phyloP scores from a whole-genome alignment of 192 early-diverging fungal genomes.

The Backusella psychrophila region DNA sequence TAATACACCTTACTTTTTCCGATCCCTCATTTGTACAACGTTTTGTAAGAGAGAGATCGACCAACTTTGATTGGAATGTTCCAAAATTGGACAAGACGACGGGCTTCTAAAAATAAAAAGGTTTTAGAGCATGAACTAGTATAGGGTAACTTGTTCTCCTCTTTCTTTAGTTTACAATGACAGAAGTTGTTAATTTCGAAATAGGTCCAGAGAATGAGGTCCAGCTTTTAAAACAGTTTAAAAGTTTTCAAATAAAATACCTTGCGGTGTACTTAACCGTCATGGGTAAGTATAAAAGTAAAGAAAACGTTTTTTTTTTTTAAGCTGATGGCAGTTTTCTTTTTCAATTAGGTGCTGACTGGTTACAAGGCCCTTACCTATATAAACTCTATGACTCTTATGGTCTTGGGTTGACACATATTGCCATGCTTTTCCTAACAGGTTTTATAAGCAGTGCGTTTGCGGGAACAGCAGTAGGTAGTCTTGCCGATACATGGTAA shows the following conservation, averaged over 20 bases:
- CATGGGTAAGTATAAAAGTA: conserved; percentile 19
- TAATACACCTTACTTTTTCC: too few relatives aligned
- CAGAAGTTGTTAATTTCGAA: conserved; percentile 2
- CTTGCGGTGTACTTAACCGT: conserved; percentile 30
- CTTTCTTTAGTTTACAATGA: background rate
- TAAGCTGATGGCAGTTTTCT: background rate
- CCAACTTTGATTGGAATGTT: background rate
- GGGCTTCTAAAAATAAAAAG: background rate
- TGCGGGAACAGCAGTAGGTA: conserved; percentile 69
- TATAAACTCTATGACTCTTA: conserved; percentile 66
- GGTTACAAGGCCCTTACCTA: conserved; percentile 60
- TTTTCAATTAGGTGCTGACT: conserved; percentile 39
- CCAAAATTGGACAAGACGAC: background rate
- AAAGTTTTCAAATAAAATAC: conserved; percentile 20
- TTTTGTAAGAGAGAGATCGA: background rate
- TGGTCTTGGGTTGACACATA: conserved; percentile 52
- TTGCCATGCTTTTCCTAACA: conserved; percentile 68
- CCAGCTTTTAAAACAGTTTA: conserved; percentile 11
- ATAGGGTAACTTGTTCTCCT: background rate
- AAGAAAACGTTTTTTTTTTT: too few relatives aligned
- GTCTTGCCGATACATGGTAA: conserved; percentile 67
- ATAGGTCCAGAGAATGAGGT: conserved; percentile 7
- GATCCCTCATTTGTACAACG: background rate
- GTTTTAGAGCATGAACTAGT: background rate
- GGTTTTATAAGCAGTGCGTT: conserved; percentile 71